phyloP scores from a whole-genome alignment of 1,284 basidiomycete genomes.

The Sporisorium iseilematis-ciliati region DNA sequence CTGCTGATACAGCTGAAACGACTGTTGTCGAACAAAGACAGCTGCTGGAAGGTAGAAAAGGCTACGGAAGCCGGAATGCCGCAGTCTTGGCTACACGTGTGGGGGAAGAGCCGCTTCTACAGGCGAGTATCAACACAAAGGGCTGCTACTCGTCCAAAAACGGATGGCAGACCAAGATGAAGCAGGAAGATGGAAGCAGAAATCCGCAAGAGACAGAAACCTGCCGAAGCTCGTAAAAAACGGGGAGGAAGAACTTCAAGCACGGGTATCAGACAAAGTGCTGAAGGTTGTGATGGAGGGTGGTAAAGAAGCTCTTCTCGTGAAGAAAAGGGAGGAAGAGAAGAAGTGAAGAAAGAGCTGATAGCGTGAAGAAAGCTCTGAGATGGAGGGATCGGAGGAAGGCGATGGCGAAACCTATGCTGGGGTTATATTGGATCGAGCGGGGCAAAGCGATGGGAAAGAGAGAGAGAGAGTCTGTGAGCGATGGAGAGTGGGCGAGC shows the following conservation, averaged over 20 bases:
- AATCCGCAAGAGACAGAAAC: background rate
- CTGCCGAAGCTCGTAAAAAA: too few relatives aligned
- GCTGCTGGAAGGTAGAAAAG: slow-evolving; percentile 31
- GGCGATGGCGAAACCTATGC: background rate
- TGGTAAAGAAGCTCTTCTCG: slow-evolving; percentile 9
- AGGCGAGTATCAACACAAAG: background rate
- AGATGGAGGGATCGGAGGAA: background rate
- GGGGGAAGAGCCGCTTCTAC: background rate
- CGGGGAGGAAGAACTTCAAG: slow-evolving; percentile 6
- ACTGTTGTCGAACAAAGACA: slow-evolving; percentile 28
- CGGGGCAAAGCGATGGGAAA: slow-evolving; percentile 21
- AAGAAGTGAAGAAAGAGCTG: slow-evolving; percentile 1
- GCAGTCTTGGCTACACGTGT: slow-evolving; percentile 21
- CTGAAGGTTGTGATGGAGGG: slow-evolving; percentile 1
- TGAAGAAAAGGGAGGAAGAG: slow-evolving; percentile 3
- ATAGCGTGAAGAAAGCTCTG: background rate
- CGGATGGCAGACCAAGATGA: background rate
- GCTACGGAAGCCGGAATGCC: slow-evolving; percentile 25
- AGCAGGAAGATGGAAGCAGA: slow-evolving; percentile 1
- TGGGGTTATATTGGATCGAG: slow-evolving; percentile 22
- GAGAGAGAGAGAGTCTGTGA: background rate
- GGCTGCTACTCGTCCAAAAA: background rate
- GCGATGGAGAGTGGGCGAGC: background rate
- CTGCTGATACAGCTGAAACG: slow-evolving; percentile 38
- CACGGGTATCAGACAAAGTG: slow-evolving; percentile 36